Base-by-base conservation (phyloP, 169 alveolate species). In the Plasmodium relictum region DNA sequence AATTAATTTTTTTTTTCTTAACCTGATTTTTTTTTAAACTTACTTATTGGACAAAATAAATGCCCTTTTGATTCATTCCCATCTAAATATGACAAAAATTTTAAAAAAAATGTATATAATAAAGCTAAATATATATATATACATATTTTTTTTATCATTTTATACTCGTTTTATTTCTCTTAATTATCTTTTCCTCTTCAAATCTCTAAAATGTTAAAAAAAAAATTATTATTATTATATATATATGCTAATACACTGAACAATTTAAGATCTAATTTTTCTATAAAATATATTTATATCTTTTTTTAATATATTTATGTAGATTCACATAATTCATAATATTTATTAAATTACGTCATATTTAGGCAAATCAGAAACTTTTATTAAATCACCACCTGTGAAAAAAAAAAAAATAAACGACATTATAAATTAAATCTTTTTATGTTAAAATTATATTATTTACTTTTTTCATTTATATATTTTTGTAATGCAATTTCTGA, bases 401-500 rank as follows among this genome's bases (percentile, higher is more conserved):
- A 76, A 50, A 48, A 44, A 26, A 18, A 54, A 31, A 56, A 24
- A 10, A 54, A 31, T 2, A 31, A 31, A 31, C 39, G 39, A 31
- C 39, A 31, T 1, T 18, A 69, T 22, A n/a, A 0, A 16, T 6
- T 24, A 42, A 26, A 45, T 6, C 24, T 61, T 8, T 59, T 18
- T 59, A 20, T 59, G 6, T 26, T 20, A 20, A 5, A 61, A 16
- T 22, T 14, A 26, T 37, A 16, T 12, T 44, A 16, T 37, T 58
- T 58, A 76, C 89, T 76, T 24, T 62, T 76, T 58, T 76, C 89
- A 52, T 61, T 76, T 14, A 76, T 76, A 20, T 76, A 76, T 76
- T 76, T 76, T 76, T 76, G 89, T 12, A 76, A 68, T 7, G 89
- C 74, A 26, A 62, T 31, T n/a, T 62, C 74, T 41, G 89, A 76